phyloP scores from a whole-genome alignment of 345 rosid species.

The Euclidium syriacum region DNA sequence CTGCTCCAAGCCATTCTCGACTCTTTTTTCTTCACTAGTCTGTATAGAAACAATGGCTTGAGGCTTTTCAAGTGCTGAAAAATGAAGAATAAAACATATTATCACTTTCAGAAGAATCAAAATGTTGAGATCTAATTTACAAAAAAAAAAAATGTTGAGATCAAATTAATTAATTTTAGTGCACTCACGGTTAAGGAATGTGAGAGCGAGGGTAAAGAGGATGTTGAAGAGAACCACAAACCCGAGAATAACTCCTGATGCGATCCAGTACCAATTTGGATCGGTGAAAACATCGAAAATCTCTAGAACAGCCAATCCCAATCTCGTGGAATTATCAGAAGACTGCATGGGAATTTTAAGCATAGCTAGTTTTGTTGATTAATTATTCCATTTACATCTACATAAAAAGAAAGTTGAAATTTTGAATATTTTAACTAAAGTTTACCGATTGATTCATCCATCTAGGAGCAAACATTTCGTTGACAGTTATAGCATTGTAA shows the following conservation, averaged over 20 bases:
- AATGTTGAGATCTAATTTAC: too few relatives aligned
- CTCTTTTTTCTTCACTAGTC: constrained; percentile 32
- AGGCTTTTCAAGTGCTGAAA: constrained; percentile 57
- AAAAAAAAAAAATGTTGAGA: too few relatives aligned
- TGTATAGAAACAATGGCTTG: constrained; percentile 65
- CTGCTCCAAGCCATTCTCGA: background rate
- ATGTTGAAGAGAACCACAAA: constrained; percentile 68
- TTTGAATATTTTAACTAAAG: background rate
- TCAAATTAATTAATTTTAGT: constrained; percentile 1
- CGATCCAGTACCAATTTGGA: constrained; percentile 83
- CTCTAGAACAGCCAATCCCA: constrained; percentile 59
- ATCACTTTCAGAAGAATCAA: background rate
- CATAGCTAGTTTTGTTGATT: background rate
- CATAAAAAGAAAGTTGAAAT: background rate
- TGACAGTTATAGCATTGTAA: constrained; percentile 59
- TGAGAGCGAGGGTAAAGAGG: constrained; percentile 64
- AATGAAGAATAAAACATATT: background rate
- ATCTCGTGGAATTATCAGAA: constrained; percentile 40
- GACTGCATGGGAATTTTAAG: constrained; percentile 40
- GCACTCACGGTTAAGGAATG: constrained; percentile 61
- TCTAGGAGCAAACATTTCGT: constrained; percentile 74
- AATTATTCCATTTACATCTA: background rate
- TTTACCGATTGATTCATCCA: constrained; percentile 69
- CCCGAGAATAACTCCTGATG: constrained; percentile 54
- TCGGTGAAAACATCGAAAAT: constrained; percentile 43